phyloP scores from a whole-genome alignment of 768 basidiomycete species.

The Leucosporidium yakuticum region DNA sequence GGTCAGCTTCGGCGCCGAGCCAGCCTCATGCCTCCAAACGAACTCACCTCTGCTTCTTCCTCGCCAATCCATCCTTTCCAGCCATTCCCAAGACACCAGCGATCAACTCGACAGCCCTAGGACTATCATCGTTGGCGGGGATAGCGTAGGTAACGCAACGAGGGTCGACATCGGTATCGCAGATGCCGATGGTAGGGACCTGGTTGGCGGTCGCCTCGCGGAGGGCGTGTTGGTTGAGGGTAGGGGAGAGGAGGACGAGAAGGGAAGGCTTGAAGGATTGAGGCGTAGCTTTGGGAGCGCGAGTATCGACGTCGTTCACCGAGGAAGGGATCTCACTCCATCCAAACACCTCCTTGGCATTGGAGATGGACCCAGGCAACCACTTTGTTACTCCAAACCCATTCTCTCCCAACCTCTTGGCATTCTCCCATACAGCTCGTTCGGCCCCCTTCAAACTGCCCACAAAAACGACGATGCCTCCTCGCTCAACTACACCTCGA shows the following conservation, averaged over 20 bases:
- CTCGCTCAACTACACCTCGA: conserved; percentile 68
- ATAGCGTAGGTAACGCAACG: conserved; percentile 96
- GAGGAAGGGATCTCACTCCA: conserved; percentile 35
- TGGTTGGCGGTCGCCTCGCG: conserved; percentile 83
- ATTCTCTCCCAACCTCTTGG: conserved; percentile 68
- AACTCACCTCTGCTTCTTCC: conserved; percentile 23
- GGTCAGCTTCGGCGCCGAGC: too few relatives aligned
- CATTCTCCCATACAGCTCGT: conserved; percentile 52
- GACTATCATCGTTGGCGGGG: conserved; percentile 94
- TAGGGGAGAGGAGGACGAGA: conserved; percentile 83
- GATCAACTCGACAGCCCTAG: conserved; percentile 82
- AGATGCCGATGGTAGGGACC: conserved; percentile 87
- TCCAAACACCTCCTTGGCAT: conserved; percentile 69
- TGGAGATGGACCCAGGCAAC: conserved; percentile 93
- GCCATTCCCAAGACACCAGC: conserved; percentile 86
- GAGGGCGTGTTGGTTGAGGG: conserved; percentile 70
- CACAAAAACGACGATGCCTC: conserved; percentile 82
- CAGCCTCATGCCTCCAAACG: too few relatives aligned
- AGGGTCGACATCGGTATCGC: conserved; percentile 93
- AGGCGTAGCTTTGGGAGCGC: conserved; percentile 45
- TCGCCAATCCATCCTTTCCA: conserved; percentile 49
- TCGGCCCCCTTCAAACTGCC: conserved; percentile 54
- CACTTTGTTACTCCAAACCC: conserved; percentile 80
- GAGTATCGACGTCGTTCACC: not conserved
- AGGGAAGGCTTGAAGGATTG: conserved; percentile 69